Evolutionary conservation across 129 eudicot species (phyloP).

Genomic region (Helianthus annuus): DNA sequence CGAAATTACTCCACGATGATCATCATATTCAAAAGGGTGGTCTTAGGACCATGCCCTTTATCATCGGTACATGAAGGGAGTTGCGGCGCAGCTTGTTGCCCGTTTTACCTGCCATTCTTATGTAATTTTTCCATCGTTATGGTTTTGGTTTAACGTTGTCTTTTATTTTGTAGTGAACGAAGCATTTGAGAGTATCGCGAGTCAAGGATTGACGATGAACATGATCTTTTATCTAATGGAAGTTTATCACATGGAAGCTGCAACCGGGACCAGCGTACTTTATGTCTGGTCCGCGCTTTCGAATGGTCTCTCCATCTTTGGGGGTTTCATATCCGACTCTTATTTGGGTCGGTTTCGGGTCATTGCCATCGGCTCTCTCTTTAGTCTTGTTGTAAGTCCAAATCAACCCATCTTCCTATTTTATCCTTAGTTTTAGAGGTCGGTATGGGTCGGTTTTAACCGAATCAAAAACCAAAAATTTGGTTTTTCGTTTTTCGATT

Average conservation of each 20-base stretch:
- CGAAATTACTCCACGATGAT: constrained; percentile 19
- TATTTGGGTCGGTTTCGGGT: constrained; percentile 51
- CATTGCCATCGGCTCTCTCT: constrained; percentile 41
- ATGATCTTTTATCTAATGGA: constrained; percentile 49
- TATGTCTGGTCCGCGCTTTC: constrained; percentile 35
- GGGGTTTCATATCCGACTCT: constrained; percentile 46
- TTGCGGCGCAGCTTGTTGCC: too few species aligned
- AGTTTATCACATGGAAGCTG: constrained; percentile 46
- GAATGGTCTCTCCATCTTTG: constrained; percentile 38
- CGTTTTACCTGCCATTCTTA: neutral
- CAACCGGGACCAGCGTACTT: constrained; percentile 30
- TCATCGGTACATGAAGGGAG: constrained; percentile 26
- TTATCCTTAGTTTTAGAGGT: too few species aligned
- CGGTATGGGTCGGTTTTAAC: too few species aligned
- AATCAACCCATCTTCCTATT: too few species aligned
- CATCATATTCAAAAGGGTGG: constrained; percentile 32
- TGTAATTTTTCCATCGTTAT: neutral
- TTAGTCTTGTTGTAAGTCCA: constrained; percentile 28
- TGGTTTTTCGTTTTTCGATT: too few species aligned
- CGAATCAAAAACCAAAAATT: too few species aligned
- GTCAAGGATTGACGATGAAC: constrained; percentile 34
- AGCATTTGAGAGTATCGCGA: constrained; percentile 46
- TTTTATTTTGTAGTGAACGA: constrained; percentile 29
- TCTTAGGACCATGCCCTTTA: constrained; percentile 41
- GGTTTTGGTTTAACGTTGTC: neutral